Base-by-base conservation (phyloP, 2,329 filamentous ascomycete species). In the Rhynchosporium agropyri region DNA sequence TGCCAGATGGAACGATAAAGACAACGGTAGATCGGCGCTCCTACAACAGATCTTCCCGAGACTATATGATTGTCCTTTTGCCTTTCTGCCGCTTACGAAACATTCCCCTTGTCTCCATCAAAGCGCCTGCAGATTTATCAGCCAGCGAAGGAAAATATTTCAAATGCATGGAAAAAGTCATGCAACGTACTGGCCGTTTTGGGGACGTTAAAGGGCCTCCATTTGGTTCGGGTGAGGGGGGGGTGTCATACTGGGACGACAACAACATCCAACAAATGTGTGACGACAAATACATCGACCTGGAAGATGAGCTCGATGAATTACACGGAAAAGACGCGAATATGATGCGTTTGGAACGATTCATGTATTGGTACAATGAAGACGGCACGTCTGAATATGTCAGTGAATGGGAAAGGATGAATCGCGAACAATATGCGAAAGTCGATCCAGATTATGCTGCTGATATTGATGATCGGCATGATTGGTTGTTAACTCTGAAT, bases 301-400 rank as follows among this genome's bases (percentile, higher is more conserved):
- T 57, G 5, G 54, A 57, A 20, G 10, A 31, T 6, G 38, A 28
- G 10, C 26, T 57, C 9, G 54, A 57, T 33, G 20, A 6, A 9
- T 4, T 57, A 43, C 9, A n/a, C 43, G 54, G 54, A 57, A 10
- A 45, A 45, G 38, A 43, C 15, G 38, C 54, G 13, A 57, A 57
- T 26, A 57, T 57, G 54, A 29, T 57, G 40, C 38, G 54, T 3
- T 20, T 57, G 40, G 40, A 57, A 31, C 6, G 54, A 13, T 57
- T 57, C 38, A 43, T 45, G 40, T 29, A 13, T 31, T 57, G 54
- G 54, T 57, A 45, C 12, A 31, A 12, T 10, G 31, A 31, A 7
- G 40, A 57, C 26, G 54, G 54, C 10, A 31, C 28, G 31, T 57
- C 54, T 10, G 40, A 45, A 8, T 57, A 57, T 45, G 20, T 57